phyloP scores from a whole-genome alignment of 2,329 filamentous ascomycete genomes.

The Fusarium nisikadoi region DNA sequence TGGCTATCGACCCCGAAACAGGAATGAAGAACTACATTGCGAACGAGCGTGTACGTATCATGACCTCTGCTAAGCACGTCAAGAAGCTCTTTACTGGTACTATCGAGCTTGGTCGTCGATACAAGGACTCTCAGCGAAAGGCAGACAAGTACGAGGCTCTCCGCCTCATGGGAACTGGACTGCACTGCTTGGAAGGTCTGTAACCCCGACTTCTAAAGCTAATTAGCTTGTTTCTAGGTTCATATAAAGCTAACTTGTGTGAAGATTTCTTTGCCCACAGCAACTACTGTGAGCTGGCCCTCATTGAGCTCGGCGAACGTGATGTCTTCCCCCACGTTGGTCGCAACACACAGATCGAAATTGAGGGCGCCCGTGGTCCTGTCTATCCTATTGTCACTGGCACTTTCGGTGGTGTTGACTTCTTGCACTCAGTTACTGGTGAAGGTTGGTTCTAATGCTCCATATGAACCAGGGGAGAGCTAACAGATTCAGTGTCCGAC shows the following conservation, averaged over 20 bases:
- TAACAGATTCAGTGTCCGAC: conserved; percentile 72
- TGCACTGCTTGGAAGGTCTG: conserved; percentile 85
- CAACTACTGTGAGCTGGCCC: conserved; percentile 88
- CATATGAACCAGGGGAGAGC: neutral
- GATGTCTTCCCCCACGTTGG: conserved; percentile 91
- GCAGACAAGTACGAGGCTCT: conserved; percentile 89
- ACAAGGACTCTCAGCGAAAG: conserved; percentile 65
- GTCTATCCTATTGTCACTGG: conserved; percentile 90
- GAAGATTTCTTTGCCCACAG: conserved; percentile 90
- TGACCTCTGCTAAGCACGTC: conserved; percentile 83
- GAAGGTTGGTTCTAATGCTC: conserved; percentile 58
- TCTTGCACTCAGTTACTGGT: conserved; percentile 85
- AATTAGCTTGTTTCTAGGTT: neutral
- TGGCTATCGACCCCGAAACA: conserved; percentile 78
- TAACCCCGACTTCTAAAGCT: neutral
- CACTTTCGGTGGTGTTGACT: conserved; percentile 95
- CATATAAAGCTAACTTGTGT: conserved; percentile 14
- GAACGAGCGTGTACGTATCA: conserved; percentile 80
- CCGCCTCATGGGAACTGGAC: conserved; percentile 84
- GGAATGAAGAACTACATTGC: conserved; percentile 96
- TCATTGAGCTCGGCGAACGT: conserved; percentile 85
- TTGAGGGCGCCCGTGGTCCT: conserved; percentile 71
- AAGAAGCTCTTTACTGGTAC: conserved; percentile 76
- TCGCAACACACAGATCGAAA: conserved; percentile 73
- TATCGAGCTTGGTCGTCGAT: conserved; percentile 83